These are phyloP conservation scores for Mucor plumbeus DNA, from an alignment of 371 early-diverging fungal genomes.

Conservation along the genomic window DNA sequence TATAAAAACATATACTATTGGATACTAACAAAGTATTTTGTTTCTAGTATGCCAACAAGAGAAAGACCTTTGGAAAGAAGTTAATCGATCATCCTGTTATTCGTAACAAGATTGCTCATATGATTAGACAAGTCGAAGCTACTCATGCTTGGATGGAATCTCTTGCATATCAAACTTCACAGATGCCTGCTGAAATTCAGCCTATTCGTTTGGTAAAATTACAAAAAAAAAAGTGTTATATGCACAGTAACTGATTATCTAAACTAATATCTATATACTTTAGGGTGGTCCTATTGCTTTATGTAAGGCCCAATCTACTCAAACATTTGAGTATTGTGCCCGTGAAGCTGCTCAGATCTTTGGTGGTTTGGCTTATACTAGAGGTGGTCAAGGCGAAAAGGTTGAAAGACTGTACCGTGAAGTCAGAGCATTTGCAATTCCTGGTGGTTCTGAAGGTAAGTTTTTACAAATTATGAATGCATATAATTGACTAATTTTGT, in stretches of 20 bases:
- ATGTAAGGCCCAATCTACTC: slow-evolving; percentile 86
- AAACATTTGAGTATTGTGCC: slow-evolving; percentile 88
- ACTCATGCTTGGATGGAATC: slow-evolving; percentile 88
- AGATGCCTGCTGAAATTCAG: slow-evolving; percentile 69
- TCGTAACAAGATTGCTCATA: slow-evolving; percentile 74
- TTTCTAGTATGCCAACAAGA: slow-evolving; percentile 78
- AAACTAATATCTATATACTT: slow-evolving; percentile 11
- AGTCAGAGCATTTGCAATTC: slow-evolving; percentile 84
- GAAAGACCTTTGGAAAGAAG: slow-evolving; percentile 86
- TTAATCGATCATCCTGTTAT: slow-evolving; percentile 77
- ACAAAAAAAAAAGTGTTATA: not conserved
- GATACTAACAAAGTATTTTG: too few relatives aligned
- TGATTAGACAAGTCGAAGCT: slow-evolving; percentile 88
- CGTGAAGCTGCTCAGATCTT: slow-evolving; percentile 93
- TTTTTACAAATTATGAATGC: not conserved
- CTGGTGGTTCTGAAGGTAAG: slow-evolving; percentile 71
- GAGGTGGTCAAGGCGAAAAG: slow-evolving; percentile 89
- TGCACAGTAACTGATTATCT: too few relatives aligned
- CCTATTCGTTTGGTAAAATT: slow-evolving; percentile 53
- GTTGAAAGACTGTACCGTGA: slow-evolving; percentile 88
- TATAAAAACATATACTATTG: too few relatives aligned
- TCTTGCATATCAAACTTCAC: slow-evolving; percentile 68
- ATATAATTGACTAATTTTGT: not conserved
- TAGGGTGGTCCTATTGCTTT: slow-evolving; percentile 89
- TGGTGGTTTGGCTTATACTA: slow-evolving; percentile 86